Evolutionary conservation across 2,329 filamentous ascomycete species (phyloP).

Genomic region (Atkinsonella texensis): DNA sequence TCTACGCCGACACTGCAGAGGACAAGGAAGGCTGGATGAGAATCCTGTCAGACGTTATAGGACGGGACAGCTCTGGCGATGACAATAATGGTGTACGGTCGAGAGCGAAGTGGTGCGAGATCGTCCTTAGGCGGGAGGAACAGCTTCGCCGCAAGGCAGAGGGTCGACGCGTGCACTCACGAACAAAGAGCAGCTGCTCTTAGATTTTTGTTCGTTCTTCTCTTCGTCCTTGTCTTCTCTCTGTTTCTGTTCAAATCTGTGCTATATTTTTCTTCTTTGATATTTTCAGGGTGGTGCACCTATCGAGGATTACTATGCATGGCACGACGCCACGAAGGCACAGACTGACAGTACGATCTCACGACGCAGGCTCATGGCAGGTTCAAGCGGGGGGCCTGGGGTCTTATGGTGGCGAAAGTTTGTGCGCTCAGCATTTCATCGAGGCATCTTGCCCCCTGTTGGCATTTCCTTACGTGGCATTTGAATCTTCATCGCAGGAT

Average conservation of each 20-base stretch:
- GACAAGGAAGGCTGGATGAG: slow-evolving; percentile 96
- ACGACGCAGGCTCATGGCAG: slow-evolving; percentile 1
- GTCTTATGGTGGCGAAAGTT: background rate
- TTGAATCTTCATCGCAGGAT: background rate
- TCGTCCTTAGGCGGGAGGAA: slow-evolving; percentile 53
- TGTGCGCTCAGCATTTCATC: background rate
- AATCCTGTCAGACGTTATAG: slow-evolving; percentile 61
- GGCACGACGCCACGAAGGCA: slow-evolving; percentile 2
- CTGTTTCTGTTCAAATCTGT: background rate
- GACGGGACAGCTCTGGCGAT: slow-evolving; percentile 39
- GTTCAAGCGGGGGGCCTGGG: slow-evolving; percentile 1
- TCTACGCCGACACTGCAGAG: slow-evolving; percentile 80
- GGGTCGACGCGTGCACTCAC: slow-evolving; percentile 38
- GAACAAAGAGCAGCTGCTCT: slow-evolving; percentile 44
- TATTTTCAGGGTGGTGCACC: no score
- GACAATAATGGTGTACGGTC: slow-evolving; percentile 28
- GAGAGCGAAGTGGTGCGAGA: slow-evolving; percentile 53
- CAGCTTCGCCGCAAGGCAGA: slow-evolving; percentile 43
- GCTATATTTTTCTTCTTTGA: background rate
- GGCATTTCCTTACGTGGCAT: background rate
- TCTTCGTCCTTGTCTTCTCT: background rate
- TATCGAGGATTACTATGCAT: background rate
- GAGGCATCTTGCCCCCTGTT: background rate
- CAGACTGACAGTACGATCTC: background rate
- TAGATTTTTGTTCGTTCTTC: background rate